A percentile compares a stretch with the other conserved stretches of the same genome.
Evolutionary conservation across 2,329 filamentous ascomycete genomes (phyloP).

Genomic region (Mariannaea elegans): DNA sequence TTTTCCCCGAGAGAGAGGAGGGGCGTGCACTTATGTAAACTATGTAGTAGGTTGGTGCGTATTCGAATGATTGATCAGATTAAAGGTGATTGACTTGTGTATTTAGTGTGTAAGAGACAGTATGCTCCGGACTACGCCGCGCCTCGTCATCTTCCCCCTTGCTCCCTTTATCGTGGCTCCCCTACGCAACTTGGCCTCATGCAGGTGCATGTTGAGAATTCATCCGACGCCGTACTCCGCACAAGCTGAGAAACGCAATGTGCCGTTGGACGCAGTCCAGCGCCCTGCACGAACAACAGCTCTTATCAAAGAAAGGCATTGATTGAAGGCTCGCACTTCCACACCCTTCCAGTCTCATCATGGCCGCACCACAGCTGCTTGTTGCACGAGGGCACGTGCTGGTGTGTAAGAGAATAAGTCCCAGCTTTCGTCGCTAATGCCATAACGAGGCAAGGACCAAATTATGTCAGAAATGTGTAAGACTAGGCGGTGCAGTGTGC

Average conservation of each 20-base stretch:
- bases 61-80: too few species aligned
- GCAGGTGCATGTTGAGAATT: background rate
- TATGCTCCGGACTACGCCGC: background rate
- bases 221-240: background rate
- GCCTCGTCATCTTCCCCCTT: background rate
- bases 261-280: conserved; percentile 32
- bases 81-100: too few species aligned
- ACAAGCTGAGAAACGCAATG: background rate
- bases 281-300: conserved; percentile 12
- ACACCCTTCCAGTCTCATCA: conserved; percentile 6
- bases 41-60: too few species aligned
- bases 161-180: background rate
- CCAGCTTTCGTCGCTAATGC: conserved; percentile 7
- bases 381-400: conserved; percentile 13
- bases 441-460: background rate
- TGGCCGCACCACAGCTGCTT: conserved; percentile 9
- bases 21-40: too few species aligned
- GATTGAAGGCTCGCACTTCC: background rate
- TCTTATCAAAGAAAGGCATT: conserved; percentile 3
- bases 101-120: too few species aligned
- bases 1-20: too few species aligned
- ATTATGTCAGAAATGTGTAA: conserved; percentile 16
- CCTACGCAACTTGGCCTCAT: background rate
- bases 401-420: conserved; percentile 17
- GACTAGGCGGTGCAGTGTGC: background rate